Conservation (phyloP, 2,329 filamentous ascomycete genomes). For the Botryotinia convoluta region DNA sequence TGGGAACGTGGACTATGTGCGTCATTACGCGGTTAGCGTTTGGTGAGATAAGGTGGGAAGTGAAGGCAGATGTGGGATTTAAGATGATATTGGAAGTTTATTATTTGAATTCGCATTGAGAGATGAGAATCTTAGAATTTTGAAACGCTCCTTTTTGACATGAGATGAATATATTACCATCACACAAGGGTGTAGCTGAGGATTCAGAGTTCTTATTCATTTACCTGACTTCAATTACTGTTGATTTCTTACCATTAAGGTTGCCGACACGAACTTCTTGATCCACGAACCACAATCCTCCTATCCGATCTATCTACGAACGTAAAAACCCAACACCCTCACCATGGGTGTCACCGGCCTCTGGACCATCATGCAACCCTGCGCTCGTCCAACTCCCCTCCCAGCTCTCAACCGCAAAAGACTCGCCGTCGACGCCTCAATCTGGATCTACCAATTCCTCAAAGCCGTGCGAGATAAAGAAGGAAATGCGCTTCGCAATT, state of each 20-base stretch:
- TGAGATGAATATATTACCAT: background rate
- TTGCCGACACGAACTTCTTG: background rate
- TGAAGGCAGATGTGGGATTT: background rate
- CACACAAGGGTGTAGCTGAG: background rate
- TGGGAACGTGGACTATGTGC: constrained; percentile 17
- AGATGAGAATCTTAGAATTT: background rate
- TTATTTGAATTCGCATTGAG: background rate
- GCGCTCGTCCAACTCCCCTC: constrained; percentile 91
- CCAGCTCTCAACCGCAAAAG: constrained; percentile 95
- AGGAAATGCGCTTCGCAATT: constrained; percentile 92
- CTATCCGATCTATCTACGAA: background rate
- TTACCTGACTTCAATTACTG: background rate
- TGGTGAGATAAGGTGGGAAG: background rate
- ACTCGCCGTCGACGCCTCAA: constrained; percentile 94
- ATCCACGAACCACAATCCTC: background rate
- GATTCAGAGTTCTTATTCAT: background rate
- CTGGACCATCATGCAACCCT: constrained; percentile 94
- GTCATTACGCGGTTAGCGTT: constrained; percentile 15
- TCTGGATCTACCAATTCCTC: constrained; percentile 99
- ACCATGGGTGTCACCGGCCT: constrained; percentile 96
- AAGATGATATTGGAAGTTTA: background rate
- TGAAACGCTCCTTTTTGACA: background rate
- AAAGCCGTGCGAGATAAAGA: constrained; percentile 99
- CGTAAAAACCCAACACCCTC: constrained; percentile 11
- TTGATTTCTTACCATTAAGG: background rate